phyloP scores from a whole-genome alignment of 768 basidiomycete genomes.

The Pleurotus tuber-regium region DNA sequence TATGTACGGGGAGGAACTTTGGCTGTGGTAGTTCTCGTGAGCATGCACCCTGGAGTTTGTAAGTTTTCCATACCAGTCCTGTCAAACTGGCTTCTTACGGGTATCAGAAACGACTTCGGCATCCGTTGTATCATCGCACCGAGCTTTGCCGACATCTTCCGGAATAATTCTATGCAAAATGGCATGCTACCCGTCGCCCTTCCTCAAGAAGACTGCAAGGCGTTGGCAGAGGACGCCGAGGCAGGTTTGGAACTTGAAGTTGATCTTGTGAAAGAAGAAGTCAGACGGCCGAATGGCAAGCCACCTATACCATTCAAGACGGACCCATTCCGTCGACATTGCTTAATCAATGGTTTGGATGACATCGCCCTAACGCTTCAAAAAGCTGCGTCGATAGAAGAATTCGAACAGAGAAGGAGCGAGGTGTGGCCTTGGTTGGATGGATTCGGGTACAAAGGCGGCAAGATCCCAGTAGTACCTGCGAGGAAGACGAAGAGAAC shows the following conservation, averaged over 20 bases:
- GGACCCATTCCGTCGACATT: constrained; percentile 91
- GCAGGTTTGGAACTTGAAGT: constrained; percentile 76
- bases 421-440: constrained; percentile 94
- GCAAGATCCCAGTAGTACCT: constrained; percentile 59
- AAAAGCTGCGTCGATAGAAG: constrained; percentile 64
- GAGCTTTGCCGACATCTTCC: constrained; percentile 90
- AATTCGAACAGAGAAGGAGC: constrained; percentile 79
- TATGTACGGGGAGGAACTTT: constrained; percentile 87
- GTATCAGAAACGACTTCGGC: constrained; percentile 79
- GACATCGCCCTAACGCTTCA: constrained; percentile 95
- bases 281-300: constrained; percentile 63
- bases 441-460: constrained; percentile 87
- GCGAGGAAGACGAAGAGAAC: constrained; percentile 47
- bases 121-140: constrained; percentile 87
- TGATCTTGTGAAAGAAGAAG: constrained; percentile 79
- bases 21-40: constrained; percentile 90
- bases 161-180: constrained; percentile 89
- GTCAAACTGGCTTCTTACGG: background rate
- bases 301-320: constrained; percentile 71
- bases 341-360: constrained; percentile 93
- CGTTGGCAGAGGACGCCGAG: constrained; percentile 75
- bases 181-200: constrained; percentile 83
- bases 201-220: constrained; percentile 65
- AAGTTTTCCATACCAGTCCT: constrained; percentile 26
- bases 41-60: constrained; percentile 89